Evolutionary conservation across 140 eudicot genomes (phyloP), one percentile per base, ranked within the genome.

Genomic region (Cichorium intybus): DNA sequence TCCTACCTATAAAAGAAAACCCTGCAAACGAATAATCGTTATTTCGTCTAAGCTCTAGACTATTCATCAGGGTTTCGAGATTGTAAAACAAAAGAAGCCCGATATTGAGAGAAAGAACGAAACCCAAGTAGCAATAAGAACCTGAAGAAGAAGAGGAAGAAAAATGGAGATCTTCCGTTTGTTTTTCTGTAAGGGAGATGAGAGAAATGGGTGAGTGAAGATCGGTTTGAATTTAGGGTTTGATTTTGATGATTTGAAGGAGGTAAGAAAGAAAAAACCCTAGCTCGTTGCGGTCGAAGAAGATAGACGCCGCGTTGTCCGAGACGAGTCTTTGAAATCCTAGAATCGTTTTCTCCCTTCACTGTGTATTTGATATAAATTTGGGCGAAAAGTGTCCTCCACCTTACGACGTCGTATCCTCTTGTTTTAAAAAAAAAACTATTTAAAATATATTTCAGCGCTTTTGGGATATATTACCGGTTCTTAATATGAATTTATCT

Each of bases 291-390:
- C 3, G 77, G 58, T 37, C 60, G 66, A 50, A 62, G 17, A 63
- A 65, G 74, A 71, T 26, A 71, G 54, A 78, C 79, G 75, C 75
- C 72, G 75, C 74, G 78, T 21, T 29, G 61, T 45, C 49, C 15
- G 26, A 17, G 20, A 37, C 15, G 26, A 17, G 20, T 33, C 51
- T 70, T 58, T 69, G 47, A 54, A 62, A 41, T 34, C 47, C 47
- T 11, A 20, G 65, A 45, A 56, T 43, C 66, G 49, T 22, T 69
- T 46, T 29, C 59, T 16, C 29, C 12, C 24, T 16, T 18, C 54
- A 57, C 37, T 24, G 22, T 55, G 41, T 14, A n/a, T 48, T 48
- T 18, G 24, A 29, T 29, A 31, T 33, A 31, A 48, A 2, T 57
- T 31, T 57, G 45, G 24, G 23, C 54, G 27, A 31, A 17, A 57